A percentile compares a stretch with the other conserved stretches of the same genome.
Evolutionary conservation across 2,329 filamentous ascomycete genomes (phyloP).

Genomic region (Geoglossum cookeanum): DNA sequence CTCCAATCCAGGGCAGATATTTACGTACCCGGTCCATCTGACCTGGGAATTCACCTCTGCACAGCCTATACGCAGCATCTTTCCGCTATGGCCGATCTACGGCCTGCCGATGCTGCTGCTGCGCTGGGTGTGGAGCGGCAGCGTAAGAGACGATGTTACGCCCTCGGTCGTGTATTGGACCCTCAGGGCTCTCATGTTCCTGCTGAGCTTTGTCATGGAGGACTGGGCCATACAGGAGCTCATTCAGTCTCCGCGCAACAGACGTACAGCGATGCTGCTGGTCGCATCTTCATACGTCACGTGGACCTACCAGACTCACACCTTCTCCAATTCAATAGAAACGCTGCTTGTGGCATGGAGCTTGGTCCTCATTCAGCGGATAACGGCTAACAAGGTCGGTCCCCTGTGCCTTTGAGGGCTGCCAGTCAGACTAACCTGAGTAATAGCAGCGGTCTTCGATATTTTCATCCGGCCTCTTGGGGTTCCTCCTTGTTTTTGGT

Average conservation of each 20-base stretch:
- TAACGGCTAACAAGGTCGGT: slow-evolving; percentile 57
- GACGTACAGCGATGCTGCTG: slow-evolving; percentile 57
- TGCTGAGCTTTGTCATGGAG: slow-evolving; percentile 86
- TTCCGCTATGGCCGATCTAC: slow-evolving; percentile 90
- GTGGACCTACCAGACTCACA: slow-evolving; percentile 97
- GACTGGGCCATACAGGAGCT: slow-evolving; percentile 96
- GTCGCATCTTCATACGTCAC: slow-evolving; percentile 95
- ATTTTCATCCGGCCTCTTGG: slow-evolving; percentile 57
- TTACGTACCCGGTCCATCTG: slow-evolving; percentile 70
- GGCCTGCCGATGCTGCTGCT: slow-evolving; percentile 83
- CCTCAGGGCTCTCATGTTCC: slow-evolving; percentile 76
- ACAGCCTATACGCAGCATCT: slow-evolving; percentile 81
- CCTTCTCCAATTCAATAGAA: slow-evolving; percentile 94
- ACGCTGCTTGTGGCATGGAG: slow-evolving; percentile 87
- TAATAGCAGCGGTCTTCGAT: slow-evolving; percentile 52
- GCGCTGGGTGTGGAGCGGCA: slow-evolving; percentile 80
- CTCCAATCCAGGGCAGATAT: slow-evolving; percentile 54
- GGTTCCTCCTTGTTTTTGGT: slow-evolving; percentile 65
- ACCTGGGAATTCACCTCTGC: slow-evolving; percentile 94
- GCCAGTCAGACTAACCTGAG: slow-evolving; percentile 3
- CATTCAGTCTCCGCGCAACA: slow-evolving; percentile 51
- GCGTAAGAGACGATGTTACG: slow-evolving; percentile 56
- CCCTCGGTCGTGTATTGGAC: slow-evolving; percentile 83
- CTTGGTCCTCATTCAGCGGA: slow-evolving; percentile 75
- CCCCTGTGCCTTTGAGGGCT: background rate